These are phyloP conservation scores for Microthlaspi erraticum DNA, from an alignment of 345 rosid genomes.

Conservation along the genomic window DNA sequence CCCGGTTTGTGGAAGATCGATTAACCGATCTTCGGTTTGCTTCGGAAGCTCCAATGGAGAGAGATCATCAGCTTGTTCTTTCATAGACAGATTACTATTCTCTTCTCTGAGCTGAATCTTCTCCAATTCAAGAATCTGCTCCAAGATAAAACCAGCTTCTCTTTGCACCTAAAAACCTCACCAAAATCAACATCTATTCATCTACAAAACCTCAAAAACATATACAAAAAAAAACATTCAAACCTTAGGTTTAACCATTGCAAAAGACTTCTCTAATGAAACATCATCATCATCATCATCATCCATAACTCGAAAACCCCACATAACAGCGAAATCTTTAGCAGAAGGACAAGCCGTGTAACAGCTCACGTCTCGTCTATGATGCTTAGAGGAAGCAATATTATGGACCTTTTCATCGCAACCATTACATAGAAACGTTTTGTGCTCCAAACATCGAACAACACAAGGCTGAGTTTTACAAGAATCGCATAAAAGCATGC, in stretches of 20 bases:
- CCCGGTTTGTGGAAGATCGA: conserved; percentile 43
- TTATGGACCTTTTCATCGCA: conserved; percentile 65
- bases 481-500: conserved; percentile 68
- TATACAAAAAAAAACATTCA: conserved; percentile 21
- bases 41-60: conserved; percentile 33
- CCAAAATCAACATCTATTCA: conserved; percentile 5
- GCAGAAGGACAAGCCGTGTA: conserved; percentile 81
- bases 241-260: conserved; percentile 31
- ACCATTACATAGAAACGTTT: conserved; percentile 60
- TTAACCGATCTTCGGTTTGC: conserved; percentile 40
- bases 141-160: conserved; percentile 53
- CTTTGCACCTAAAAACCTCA: conserved; percentile 27
- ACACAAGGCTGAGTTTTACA: conserved; percentile 61
- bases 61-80: conserved; percentile 18
- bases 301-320: conserved; percentile 59
- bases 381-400: conserved; percentile 53
- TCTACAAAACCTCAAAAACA: neutral
- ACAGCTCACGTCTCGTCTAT: conserved; percentile 53
- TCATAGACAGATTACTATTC: conserved; percentile 29
- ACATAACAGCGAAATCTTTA: conserved; percentile 65
- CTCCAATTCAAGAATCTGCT: conserved; percentile 76
- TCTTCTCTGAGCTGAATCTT: conserved; percentile 59
- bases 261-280: conserved; percentile 19
- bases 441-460: conserved; percentile 66
- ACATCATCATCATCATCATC: conserved; percentile 23